These are phyloP conservation scores for Clonostachys rhizophaga DNA, from an alignment of 2,329 filamentous ascomycete species.

Conservation along the genomic window DNA sequence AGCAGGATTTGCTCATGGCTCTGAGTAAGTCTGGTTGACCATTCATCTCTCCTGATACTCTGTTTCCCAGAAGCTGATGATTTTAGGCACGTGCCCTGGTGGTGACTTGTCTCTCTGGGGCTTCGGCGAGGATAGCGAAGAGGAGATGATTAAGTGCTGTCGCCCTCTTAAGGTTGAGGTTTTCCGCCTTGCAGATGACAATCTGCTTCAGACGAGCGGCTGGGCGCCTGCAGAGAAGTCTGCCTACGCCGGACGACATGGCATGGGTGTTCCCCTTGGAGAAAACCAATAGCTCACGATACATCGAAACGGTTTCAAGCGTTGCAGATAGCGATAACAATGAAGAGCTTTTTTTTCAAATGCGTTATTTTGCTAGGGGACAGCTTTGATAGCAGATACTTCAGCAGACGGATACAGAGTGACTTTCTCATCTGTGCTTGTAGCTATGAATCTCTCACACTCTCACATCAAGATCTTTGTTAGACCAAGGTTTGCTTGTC, in stretches of 20 bases:
- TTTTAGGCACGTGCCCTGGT: constrained; percentile 65
- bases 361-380: no score
- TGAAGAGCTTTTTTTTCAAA: no score
- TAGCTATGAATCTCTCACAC: no score
- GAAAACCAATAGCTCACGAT: constrained; percentile 3
- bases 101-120: constrained; percentile 81
- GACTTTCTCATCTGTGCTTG: no score
- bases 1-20: constrained; percentile 67
- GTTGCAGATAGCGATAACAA: no score
- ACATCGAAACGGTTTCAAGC: not conserved
- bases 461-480: no score
- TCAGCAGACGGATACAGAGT: no score
- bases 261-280: constrained; percentile 38
- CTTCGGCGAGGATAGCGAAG: constrained; percentile 63
- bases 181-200: constrained; percentile 53
- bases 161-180: constrained; percentile 72
- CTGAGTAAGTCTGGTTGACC: constrained; percentile 33
- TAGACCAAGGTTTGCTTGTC: no score
- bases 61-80: no score
- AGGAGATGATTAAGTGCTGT: constrained; percentile 66
- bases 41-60: not conserved
- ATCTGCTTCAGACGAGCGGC: constrained; percentile 39
- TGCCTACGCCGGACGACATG: constrained; percentile 62
- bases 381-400: no score
- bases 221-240: constrained; percentile 61